Evolutionary conservation across 352 stramenopile genomes (phyloP), one percentile per base, ranked within the genome.

Genomic region (Pythium volutum): DNA sequence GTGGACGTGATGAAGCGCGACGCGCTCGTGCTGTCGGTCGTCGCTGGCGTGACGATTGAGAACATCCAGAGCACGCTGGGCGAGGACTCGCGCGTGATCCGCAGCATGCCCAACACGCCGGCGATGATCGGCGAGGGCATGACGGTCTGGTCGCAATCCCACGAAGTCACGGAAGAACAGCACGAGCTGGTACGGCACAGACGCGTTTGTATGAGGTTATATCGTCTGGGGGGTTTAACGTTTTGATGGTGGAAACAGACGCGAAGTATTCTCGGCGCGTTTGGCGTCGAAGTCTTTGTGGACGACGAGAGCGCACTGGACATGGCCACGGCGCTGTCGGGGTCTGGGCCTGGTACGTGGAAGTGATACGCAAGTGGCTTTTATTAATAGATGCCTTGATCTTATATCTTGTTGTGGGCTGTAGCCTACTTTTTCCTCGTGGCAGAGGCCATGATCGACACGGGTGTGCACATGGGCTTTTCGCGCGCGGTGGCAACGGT

Each of bases 91-190:
- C 81, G 73, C 31, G 71, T 99, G 64, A 96, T 97, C 45, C 88
- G 95, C 26, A 92, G 73, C 45, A 99, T 99, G 96, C 96, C 96
- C 2, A 99, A 99, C 70, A 99, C 96, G 8, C 96, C 96, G 4
- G 93, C 93, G 23, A 96, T 91, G 77, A 97, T 98, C 36, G 88
- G 91, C 64, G 75, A 97, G 64, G 95, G 96, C 51, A 97, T 98
- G 64, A 98, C 96, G 0, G 96, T 98, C 9, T 99, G 95, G 96
- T 89, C 77, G 15, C 78, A 88, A 56, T 89, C 79, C 20, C 70
- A 66, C 2, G 75, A 91, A 34, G 83, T 96, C 55, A 91, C 81
- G 15, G 84, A 83, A 54, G 75, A 80, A 25, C 81, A 95, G 62
- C 79, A 93, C 43, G 58, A 74, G 11, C 64, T 93, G 53, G 77